Evolutionary conservation across 805 yeast genomes (phyloP), one percentile per base, ranked within the genome.

Genomic region (Wickerhamiella occidentalis): DNA sequence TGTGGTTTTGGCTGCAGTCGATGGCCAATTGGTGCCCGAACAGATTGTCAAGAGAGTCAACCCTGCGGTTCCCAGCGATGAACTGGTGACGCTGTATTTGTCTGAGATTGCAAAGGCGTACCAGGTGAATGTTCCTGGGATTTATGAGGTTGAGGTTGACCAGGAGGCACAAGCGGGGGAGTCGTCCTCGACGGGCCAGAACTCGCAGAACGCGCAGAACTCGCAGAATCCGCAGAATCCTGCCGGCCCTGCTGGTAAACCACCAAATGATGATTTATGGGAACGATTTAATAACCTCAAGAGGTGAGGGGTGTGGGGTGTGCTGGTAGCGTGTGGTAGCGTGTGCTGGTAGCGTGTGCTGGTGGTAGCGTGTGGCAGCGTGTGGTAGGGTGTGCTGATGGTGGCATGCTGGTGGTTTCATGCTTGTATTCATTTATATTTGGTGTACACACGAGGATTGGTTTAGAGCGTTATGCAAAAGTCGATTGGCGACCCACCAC

Each of bases 31-130:
- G 6, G 82, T 86, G 2, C 88, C 94, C 0, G 77, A 73, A n/a
- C 82, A 80, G 59, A 75, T 86, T 4, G 57, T 74, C 13, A 72
- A 71, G 40, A 67, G 87, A 53, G 79, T 92, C 51, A 68, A 74
- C 15, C 75, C 80, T 3, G 77, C 74, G 48, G 78, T 92, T 4
- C 95, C 95, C 1, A 63, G 73, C 3, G 72, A 70, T 40, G 77
- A 72, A 21, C 69, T 86, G 49, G 92, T 86, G 1, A 71, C 73
- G 13, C 64, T 83, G 52, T 87, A 87, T 58, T 68, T 87, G 53
- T 68, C 74, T 48, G 96, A 86, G 59, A 86, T 86, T 53, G 94
- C 95, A 1, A 71, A 71, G 47, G 83, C 94, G 0, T 86, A 87
- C 59, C 72, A 74, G 19, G 92, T 80, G 0, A 82, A 86, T 1